phyloP scores from a whole-genome alignment of 2,329 filamentous ascomycete genomes.

The Fusarium subglutinans region DNA sequence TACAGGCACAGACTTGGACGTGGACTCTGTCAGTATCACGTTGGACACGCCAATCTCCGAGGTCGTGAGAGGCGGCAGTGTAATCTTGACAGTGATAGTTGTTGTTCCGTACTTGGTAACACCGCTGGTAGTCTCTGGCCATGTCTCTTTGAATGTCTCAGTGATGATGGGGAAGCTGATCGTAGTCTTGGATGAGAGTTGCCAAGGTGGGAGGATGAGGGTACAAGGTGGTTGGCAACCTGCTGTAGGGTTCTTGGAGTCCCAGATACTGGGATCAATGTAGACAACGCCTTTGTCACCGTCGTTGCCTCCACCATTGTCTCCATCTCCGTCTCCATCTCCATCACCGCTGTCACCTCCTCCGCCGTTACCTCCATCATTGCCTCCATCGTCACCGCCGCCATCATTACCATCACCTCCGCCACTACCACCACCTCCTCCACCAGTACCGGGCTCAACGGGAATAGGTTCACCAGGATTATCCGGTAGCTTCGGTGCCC shows the following conservation, averaged over 20 bases:
- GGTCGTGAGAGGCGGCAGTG: slow-evolving; percentile 10
- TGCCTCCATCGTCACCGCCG: not conserved
- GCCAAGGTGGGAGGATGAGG: slow-evolving; percentile 13
- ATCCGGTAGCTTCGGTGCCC: not conserved
- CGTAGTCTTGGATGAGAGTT: slow-evolving; percentile 11
- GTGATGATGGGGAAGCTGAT: slow-evolving; percentile 17
- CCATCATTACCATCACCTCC: not conserved
- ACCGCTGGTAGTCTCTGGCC: slow-evolving; percentile 10
- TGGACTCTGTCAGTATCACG: slow-evolving; percentile 5
- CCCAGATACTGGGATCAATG: slow-evolving; percentile 13
- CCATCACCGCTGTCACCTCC: not conserved
- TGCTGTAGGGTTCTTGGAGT: not conserved
- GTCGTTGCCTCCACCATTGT: not conserved
- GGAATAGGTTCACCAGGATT: not conserved
- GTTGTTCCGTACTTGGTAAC: slow-evolving; percentile 17
- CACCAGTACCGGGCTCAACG: not conserved
- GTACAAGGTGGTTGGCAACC: slow-evolving; percentile 15
- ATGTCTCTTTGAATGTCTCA: slow-evolving; percentile 16
- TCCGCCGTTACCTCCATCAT: not conserved
- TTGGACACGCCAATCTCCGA: slow-evolving; percentile 17
- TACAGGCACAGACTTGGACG: not conserved
- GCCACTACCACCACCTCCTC: not conserved
- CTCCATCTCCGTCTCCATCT: not conserved
- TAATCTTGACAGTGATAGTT: slow-evolving; percentile 19
- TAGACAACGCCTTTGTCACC: not conserved